Percentiles rank a stretch among this genome's conserved stretches.
Evolutionary conservation across 73 alveolate genomes (phyloP).

Genomic region (Breviolum minutum): DNA sequence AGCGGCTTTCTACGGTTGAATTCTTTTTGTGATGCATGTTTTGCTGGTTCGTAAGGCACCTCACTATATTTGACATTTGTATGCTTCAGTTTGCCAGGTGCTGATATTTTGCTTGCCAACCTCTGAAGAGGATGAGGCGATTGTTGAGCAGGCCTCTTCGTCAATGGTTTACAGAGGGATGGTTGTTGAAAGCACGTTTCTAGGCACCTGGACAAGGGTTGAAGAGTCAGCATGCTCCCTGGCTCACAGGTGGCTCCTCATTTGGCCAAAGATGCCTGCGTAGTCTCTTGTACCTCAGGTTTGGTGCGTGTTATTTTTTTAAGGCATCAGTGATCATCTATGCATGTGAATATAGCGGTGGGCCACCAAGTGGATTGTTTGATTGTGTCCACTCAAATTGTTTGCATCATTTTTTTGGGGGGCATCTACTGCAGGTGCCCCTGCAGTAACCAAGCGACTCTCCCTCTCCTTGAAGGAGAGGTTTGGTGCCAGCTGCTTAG

Average conservation of each 20-base stretch:
- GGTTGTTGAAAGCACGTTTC: not conserved
- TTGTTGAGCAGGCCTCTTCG: slow-evolving; percentile 44
- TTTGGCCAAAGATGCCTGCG: slow-evolving; percentile 63
- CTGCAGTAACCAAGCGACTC: slow-evolving; percentile 38
- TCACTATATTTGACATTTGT: no score
- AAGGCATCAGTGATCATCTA: no score
- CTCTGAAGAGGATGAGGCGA: slow-evolving; percentile 73
- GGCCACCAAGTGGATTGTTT: no score
- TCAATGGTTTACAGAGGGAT: no score
- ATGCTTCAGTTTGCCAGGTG: not conserved
- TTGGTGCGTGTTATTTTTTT: no score
- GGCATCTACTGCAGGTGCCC: slow-evolving; percentile 27
- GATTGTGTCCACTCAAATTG: not conserved
- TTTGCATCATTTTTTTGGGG: not conserved
- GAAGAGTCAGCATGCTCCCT: not conserved
- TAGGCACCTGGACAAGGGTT: not conserved
- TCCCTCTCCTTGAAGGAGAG: slow-evolving; percentile 43
- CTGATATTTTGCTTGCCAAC: slow-evolving; percentile 82
- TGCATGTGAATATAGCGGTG: no score
- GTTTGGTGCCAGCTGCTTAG: slow-evolving; percentile 54
- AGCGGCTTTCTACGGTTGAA: no score
- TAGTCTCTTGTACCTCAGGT: slow-evolving; percentile 84
- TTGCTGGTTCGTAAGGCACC: no score
- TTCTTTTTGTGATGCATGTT: no score
- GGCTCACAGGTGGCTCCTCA: slow-evolving; percentile 59